Percentiles rank a stretch among this genome's conserved stretches.
Evolutionary conservation across 805 yeast species (phyloP).

Genomic region (Kuraishia molischiana): DNA sequence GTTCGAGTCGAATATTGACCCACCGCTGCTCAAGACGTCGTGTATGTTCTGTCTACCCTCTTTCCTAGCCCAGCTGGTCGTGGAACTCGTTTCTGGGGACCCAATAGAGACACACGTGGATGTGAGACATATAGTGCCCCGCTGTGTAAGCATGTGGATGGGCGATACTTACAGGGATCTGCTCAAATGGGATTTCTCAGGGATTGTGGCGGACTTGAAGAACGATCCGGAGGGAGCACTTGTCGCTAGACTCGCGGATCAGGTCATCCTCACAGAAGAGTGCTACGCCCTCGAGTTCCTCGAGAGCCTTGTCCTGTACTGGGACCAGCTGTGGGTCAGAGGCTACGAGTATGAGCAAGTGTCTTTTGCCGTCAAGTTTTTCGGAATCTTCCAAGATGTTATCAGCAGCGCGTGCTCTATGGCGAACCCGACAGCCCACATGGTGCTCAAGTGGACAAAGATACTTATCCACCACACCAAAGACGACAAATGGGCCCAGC

Average conservation of each 20-base stretch:
- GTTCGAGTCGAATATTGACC: neutral
- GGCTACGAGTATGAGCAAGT: neutral
- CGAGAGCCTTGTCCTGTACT: neutral
- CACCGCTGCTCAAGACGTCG: neutral
- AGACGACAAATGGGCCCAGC: slow-evolving; percentile 2
- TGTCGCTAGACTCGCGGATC: neutral
- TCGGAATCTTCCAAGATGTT: slow-evolving; percentile 8
- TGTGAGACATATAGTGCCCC: neutral
- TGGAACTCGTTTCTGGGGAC: neutral
- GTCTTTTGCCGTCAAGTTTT: neutral
- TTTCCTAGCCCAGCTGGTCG: neutral
- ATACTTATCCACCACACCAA: slow-evolving; percentile 12
- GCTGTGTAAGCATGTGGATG: neutral
- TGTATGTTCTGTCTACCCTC: neutral
- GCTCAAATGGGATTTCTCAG: neutral
- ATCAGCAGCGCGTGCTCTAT: slow-evolving; percentile 4
- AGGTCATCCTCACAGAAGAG: neutral
- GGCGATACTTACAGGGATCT: neutral
- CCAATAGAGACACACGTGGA: neutral
- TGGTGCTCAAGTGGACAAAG: slow-evolving; percentile 16
- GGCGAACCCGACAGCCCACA: slow-evolving; percentile 10
- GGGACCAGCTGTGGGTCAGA: neutral
- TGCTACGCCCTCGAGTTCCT: neutral
- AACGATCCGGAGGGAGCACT: neutral
- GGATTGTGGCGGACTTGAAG: neutral